Conservation (phyloP, 2,329 filamentous ascomycete genomes). For the Lomentospora prolificans region DNA sequence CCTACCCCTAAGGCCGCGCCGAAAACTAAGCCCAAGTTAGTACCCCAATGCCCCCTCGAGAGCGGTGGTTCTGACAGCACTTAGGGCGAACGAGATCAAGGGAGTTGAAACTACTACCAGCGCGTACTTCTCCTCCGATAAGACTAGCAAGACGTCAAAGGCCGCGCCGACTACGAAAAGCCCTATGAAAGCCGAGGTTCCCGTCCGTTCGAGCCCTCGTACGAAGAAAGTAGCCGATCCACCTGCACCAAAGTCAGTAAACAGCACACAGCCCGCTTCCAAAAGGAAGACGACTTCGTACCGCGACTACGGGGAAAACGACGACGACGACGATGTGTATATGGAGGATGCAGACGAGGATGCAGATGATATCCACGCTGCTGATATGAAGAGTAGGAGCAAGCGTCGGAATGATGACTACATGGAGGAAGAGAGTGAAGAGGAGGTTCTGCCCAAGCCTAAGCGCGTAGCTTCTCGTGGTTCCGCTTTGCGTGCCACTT, state of each 20-base stretch:
- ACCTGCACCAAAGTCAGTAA: slow-evolving; percentile 15
- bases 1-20: slow-evolving; percentile 35
- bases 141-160: slow-evolving; percentile 28
- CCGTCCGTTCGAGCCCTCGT: slow-evolving; percentile 44
- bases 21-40: slow-evolving; percentile 47
- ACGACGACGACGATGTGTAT: slow-evolving; percentile 47
- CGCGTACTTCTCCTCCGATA: slow-evolving; percentile 45
- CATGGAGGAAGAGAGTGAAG: slow-evolving; percentile 63
- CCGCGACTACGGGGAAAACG: slow-evolving; percentile 31
- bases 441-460: slow-evolving; percentile 52
- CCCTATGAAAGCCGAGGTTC: slow-evolving; percentile 28
- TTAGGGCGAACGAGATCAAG: slow-evolving; percentile 30
- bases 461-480: slow-evolving; percentile 44
- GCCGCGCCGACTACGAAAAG: slow-evolving; percentile 27
- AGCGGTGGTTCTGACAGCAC: slow-evolving; percentile 8
- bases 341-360: slow-evolving; percentile 61
- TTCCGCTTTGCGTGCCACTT: slow-evolving; percentile 13
- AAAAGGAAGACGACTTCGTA: slow-evolving; percentile 32
- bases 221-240: slow-evolving; percentile 29
- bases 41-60: slow-evolving; percentile 4
- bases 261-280: slow-evolving; percentile 12
- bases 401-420: slow-evolving; percentile 68
- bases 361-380: slow-evolving; percentile 74
- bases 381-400: slow-evolving; percentile 54
- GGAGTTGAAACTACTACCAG: slow-evolving; percentile 45